Evolutionary conservation across 305 asterid genomes (phyloP), one percentile per base, ranked within the genome.

Genomic region (Fraxinus ornus): DNA sequence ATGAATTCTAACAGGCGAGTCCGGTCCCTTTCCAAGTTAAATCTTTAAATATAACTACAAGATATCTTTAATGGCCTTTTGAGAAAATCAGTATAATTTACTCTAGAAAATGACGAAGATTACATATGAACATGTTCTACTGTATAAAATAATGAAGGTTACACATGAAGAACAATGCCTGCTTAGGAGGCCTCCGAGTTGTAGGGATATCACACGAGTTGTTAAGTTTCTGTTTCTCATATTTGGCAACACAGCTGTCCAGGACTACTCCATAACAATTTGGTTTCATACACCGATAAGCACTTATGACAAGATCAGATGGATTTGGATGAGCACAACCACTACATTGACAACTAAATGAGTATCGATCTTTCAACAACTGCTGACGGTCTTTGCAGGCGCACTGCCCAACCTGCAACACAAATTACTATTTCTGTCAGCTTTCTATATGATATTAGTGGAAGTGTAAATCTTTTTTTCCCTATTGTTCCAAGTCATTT

Each of bases 331-430:
- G 89, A 19, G 93, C 85, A 89, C 98, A 96, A 82, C 96, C 90
- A 78, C 89, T 87, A 83, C 99, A 96, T 81, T 89, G 93, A 85
- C 99, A 96, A 68, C 82, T 85, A 86, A 96, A 96, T 4, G 92
- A 88, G 91, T 96, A 96, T 79, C 80, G 90, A 73, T 94, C 93
- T 88, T 90, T 88, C 86, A 94, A 84, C 75, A 87, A 85, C 84
- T 83, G 88, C 33, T 83, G 91, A 68, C 98, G 98, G 81, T 90
- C 89, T 71, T 85, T 86, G 87, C 89, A 89, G 86, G 87, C 83
- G 90, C 86, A 89, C 86, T 94, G 93, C 78, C 99, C 99, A 77
- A 94, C 93, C 99, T 96, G 92, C 66, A 79, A 64, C 72, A 82
- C 21, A 72, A 49, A 19, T 74, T 13, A 10, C 0, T 15, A 28